phyloP scores from a whole-genome alignment of 176 grass and related monocot genomes.

The Elymus sibiricus region DNA sequence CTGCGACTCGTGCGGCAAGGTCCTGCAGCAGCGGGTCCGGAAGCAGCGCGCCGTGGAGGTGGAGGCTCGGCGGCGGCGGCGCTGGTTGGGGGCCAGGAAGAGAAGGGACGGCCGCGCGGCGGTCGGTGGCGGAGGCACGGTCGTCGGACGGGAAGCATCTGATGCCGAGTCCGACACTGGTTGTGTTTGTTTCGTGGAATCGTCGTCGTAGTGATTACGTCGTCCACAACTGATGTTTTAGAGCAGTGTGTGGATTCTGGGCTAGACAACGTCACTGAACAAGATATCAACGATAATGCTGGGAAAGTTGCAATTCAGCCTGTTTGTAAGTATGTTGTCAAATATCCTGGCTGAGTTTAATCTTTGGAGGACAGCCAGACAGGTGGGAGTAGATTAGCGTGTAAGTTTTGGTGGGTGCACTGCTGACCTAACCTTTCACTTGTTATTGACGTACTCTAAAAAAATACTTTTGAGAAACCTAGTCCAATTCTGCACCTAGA shows the following conservation, averaged over 20 bases:
- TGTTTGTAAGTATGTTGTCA: not conserved
- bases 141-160: not conserved
- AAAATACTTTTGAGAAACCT: no score
- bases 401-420: not conserved
- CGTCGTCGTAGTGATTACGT: not conserved
- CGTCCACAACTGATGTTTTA: not conserved
- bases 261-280: not conserved
- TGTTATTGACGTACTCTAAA: no score
- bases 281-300: not conserved
- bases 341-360: not conserved
- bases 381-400: not conserved
- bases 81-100: not conserved
- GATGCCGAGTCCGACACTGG: slow-evolving; percentile 24
- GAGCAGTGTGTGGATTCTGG: not conserved
- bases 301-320: not conserved
- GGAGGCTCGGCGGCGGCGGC: not conserved
- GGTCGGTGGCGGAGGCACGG: not conserved
- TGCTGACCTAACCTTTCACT: not conserved
- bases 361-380: not conserved
- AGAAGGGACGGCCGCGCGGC: not conserved
- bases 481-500: no score
- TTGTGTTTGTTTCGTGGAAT: not conserved
- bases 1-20: slow-evolving; percentile 31
- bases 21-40: slow-evolving; percentile 16
- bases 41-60: not conserved